Evolutionary conservation across 805 yeast genomes (phyloP).

Genomic region (Ogataea salicorniae): DNA sequence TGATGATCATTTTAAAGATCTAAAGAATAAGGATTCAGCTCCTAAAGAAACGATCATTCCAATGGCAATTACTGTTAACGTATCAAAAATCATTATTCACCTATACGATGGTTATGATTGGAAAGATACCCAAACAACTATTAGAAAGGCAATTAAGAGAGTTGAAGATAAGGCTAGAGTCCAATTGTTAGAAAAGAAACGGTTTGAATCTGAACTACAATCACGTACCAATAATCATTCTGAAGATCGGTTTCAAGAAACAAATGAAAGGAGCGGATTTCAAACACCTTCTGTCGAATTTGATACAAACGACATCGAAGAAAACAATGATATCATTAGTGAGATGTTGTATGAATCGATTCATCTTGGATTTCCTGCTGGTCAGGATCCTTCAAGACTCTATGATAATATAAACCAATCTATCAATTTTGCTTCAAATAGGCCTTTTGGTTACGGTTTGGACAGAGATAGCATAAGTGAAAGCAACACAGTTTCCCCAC

Average conservation of each 20-base stretch:
- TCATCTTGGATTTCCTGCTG: constrained; percentile 55
- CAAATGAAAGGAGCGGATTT: neutral
- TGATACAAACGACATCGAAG: constrained; percentile 15
- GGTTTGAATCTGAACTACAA: neutral
- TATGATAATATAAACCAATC: constrained; percentile 49
- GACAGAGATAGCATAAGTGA: constrained; percentile 6
- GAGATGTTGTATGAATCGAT: constrained; percentile 77
- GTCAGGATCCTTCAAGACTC: constrained; percentile 40
- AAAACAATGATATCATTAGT: constrained; percentile 36
- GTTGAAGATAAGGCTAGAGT: constrained; percentile 46
- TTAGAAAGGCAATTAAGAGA: constrained; percentile 57
- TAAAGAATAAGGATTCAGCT: constrained; percentile 1
- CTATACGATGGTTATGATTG: constrained; percentile 93
- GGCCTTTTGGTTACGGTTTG: neutral
- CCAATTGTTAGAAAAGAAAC: constrained; percentile 5
- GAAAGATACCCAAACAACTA: constrained; percentile 66
- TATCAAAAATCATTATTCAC: constrained; percentile 38
- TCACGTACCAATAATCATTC: neutral
- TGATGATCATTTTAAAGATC: constrained; percentile 17
- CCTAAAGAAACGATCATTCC: constrained; percentile 20
- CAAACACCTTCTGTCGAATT: constrained; percentile 1
- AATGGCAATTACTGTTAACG: constrained; percentile 27
- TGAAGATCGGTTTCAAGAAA: neutral
- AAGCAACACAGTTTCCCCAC: constrained; percentile 5
- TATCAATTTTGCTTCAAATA: constrained; percentile 7